Evolutionary conservation across 2,329 filamentous ascomycete genomes (phyloP).

Genomic region (Colletotrichum coccodes): DNA sequence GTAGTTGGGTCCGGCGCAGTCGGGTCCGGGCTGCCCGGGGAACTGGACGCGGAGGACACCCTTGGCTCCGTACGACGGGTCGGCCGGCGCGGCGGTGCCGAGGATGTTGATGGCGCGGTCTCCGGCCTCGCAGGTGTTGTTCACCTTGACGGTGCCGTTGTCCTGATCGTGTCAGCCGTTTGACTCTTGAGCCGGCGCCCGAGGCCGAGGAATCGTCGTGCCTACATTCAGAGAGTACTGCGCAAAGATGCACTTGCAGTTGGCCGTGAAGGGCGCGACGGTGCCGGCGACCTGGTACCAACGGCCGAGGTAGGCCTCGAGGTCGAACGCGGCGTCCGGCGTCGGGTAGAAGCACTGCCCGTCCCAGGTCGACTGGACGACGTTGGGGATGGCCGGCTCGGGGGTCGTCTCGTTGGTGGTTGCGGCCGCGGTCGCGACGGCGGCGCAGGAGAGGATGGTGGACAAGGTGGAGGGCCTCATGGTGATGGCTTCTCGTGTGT

Average conservation of each 20-base stretch:
- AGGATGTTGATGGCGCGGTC: constrained; percentile 41
- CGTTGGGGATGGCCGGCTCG: constrained; percentile 27
- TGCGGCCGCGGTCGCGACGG: constrained; percentile 25
- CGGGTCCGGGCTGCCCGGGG: constrained; percentile 40
- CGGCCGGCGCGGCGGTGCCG: constrained; percentile 40
- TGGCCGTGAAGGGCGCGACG: constrained; percentile 41
- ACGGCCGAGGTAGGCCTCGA: constrained; percentile 43
- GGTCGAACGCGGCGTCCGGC: constrained; percentile 40
- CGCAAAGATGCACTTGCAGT: constrained; percentile 45
- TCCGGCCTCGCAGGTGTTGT: constrained; percentile 44
- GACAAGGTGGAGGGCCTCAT: constrained; percentile 22
- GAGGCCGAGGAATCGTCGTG: too few species aligned
- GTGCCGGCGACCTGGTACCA: constrained; percentile 48
- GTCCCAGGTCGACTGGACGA: constrained; percentile 43
- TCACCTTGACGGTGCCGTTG: constrained; percentile 43
- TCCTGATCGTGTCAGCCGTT: constrained; percentile 34
- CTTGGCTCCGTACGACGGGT: constrained; percentile 40
- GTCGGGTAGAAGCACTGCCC: constrained; percentile 44
- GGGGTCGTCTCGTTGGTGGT: constrained; percentile 25
- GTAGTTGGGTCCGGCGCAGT: constrained; percentile 45
- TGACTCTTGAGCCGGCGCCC: not conserved
- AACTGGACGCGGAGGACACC: constrained; percentile 45
- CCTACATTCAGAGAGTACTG: constrained; percentile 43
- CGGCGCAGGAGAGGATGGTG: constrained; percentile 20
- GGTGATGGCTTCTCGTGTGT: not conserved